Base-by-base conservation (phyloP, 768 basidiomycete genomes). In the Antrodiella citrinella region DNA sequence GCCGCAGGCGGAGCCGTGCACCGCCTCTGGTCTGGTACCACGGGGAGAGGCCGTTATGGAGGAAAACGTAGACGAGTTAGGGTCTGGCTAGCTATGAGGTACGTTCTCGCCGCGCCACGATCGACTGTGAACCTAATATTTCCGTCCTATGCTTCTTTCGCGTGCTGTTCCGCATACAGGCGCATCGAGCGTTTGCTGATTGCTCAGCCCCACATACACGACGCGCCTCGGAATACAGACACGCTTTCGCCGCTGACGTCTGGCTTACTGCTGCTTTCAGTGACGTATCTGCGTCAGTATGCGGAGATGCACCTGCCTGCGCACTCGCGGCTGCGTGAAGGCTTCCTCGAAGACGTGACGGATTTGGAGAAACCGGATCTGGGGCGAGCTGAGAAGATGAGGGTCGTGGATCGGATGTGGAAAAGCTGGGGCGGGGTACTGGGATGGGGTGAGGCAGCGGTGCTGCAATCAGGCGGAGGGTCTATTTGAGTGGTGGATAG, bases 381-480 rank as follows among this genome's bases (percentile, higher is more conserved):
- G 46, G 77, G 76, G 5, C 69, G 81, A 49, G 72, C 72, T 44
- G 88, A 88, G 59, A 92, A 94, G 68, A 62, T 90, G 61, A 68
- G 74, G 43, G 84, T 93, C 2, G 71, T 95, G 3, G 81, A 91
- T 45, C 69, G 90, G 61, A 91, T 95, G 81, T 91, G 92, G 90
- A 78, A 85, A 58, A 81, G 80, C 49, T 97, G 91, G 91, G 85
- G 85, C 0, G 66, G 58, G 4, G 68, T 72, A n/a, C 71, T 88
- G 18, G 82, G 77, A 18, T 92, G 82, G 86, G 67, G 65, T 19
- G 38, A 44, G 38, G 44, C 48, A 15, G 53, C 45, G 21, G 35
- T 26, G 30, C 15, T 35, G 30, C 30, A 35, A 35, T 35, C 30
- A 15, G 30, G 15, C 15, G 30, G 30, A 35, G 30, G 30, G 7